phyloP scores from a whole-genome alignment of 2,329 filamentous ascomycete genomes.

The Rugonectria rugulosa region DNA sequence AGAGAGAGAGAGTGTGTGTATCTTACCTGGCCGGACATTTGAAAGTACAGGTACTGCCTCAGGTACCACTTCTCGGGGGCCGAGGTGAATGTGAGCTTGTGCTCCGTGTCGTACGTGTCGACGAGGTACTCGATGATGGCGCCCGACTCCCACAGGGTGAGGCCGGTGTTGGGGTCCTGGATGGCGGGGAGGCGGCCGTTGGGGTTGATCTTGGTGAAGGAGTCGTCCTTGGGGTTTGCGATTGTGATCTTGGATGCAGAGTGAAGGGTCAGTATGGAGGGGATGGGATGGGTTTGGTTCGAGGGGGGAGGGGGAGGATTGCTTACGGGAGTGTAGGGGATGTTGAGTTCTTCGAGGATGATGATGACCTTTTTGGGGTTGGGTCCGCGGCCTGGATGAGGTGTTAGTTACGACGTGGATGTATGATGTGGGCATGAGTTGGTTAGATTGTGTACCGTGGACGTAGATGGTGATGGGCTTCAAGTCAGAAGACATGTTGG shows the following conservation, averaged over 20 bases:
- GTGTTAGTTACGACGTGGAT: neutral
- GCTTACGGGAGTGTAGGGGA: constrained; percentile 46
- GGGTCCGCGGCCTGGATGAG: constrained; percentile 34
- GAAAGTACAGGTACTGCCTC: constrained; percentile 48
- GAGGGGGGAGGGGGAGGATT: neutral
- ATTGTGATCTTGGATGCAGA: constrained; percentile 29
- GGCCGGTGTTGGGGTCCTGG: constrained; percentile 44
- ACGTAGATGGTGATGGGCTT: constrained; percentile 29
- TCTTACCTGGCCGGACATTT: constrained; percentile 46
- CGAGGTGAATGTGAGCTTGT: constrained; percentile 37
- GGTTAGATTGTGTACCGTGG: constrained; percentile 23
- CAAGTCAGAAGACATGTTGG: constrained; percentile 22
- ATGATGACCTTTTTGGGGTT: constrained; percentile 45
- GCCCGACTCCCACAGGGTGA: constrained; percentile 44
- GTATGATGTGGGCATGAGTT: neutral
- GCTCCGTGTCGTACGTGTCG: constrained; percentile 38
- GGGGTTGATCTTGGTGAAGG: constrained; percentile 41
- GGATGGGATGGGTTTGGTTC: neutral
- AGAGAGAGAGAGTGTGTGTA: neutral
- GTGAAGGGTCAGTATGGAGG: neutral
- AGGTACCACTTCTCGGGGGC: constrained; percentile 40
- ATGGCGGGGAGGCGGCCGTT: constrained; percentile 45
- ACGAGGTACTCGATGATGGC: constrained; percentile 39
- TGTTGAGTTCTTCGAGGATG: constrained; percentile 46
- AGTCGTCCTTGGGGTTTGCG: constrained; percentile 36